Percentiles rank a stretch among this genome's conserved stretches.
These are phyloP conservation scores for Diplodia corticola DNA, from an alignment of 2,329 filamentous ascomycete genomes.

Conservation along the genomic window DNA sequence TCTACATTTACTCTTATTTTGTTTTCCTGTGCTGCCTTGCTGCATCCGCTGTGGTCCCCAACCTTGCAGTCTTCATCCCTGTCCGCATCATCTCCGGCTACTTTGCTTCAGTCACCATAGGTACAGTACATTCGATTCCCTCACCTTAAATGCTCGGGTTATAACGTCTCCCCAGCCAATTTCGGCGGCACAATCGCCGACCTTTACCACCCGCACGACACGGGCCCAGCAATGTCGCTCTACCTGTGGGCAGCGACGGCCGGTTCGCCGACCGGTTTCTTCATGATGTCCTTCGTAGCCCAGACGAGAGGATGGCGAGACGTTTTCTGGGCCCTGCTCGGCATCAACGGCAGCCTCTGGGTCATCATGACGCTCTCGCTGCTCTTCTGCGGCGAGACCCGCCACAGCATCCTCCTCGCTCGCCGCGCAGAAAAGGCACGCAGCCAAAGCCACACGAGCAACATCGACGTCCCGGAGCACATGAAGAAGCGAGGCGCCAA, in stretches of 20 bases:
- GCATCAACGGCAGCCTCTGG: slow-evolving; percentile 48
- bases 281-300: slow-evolving; percentile 49
- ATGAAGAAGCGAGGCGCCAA: slow-evolving; percentile 41
- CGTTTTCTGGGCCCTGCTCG: slow-evolving; percentile 50
- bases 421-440: slow-evolving; percentile 37
- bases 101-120: slow-evolving; percentile 44
- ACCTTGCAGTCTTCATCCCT: slow-evolving; percentile 44
- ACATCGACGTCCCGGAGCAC: slow-evolving; percentile 39
- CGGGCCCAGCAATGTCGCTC: slow-evolving; percentile 44
- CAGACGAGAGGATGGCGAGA: slow-evolving; percentile 46
- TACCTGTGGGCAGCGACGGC: slow-evolving; percentile 52
- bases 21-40: slow-evolving; percentile 47
- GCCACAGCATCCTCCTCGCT: slow-evolving; percentile 48
- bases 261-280: slow-evolving; percentile 49
- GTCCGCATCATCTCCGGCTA: slow-evolving; percentile 49
- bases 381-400: slow-evolving; percentile 44
- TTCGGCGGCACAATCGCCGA: slow-evolving; percentile 50
- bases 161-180: slow-evolving; percentile 27
- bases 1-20: slow-evolving; percentile 47
- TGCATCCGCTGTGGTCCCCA: slow-evolving; percentile 46
- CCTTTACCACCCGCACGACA: slow-evolving; percentile 46
- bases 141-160: not conserved
- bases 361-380: slow-evolving; percentile 43
- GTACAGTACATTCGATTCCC: not conserved
- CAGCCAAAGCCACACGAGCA: slow-evolving; percentile 28